A percentile compares a stretch with the other conserved stretches of the same genome.
phyloP scores from a whole-genome alignment of 331 rosid species.

The Telfairia occidentalis region DNA sequence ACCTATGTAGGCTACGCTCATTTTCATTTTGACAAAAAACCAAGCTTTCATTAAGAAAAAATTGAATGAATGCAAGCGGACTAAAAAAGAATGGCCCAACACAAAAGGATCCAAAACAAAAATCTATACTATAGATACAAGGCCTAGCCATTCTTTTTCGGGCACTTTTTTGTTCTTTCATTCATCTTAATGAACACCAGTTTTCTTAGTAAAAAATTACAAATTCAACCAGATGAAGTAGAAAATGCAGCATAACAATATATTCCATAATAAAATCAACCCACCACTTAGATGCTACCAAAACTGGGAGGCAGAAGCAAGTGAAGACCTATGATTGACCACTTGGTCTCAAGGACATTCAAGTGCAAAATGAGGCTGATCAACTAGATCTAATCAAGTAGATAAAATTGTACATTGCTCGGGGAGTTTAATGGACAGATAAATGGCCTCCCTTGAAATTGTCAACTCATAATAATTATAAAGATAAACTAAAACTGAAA shows the following conservation, averaged over 20 bases:
- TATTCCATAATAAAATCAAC: background rate
- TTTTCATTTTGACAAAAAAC: background rate
- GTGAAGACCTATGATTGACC: background rate
- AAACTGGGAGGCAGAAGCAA: background rate
- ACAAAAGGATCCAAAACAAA: background rate
- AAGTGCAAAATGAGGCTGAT: background rate
- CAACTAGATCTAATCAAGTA: background rate
- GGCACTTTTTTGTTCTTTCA: background rate
- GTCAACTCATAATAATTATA: background rate
- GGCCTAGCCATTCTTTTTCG: background rate
- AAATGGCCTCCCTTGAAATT: background rate
- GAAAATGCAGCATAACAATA: background rate
- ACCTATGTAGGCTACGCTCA: background rate
- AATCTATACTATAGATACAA: background rate
- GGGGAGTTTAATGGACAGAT: background rate
- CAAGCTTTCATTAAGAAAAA: background rate
- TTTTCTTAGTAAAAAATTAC: background rate
- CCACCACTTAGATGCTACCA: background rate
- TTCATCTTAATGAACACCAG: background rate
- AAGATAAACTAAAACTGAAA: constrained; percentile 12
- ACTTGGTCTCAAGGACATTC: background rate
- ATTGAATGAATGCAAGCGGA: background rate
- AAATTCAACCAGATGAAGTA: background rate
- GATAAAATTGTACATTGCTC: background rate
- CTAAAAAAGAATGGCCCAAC: background rate